Evolutionary conservation across 1,139 yeast genomes (phyloP).

Genomic region (Suhomyces anneliseae): DNA sequence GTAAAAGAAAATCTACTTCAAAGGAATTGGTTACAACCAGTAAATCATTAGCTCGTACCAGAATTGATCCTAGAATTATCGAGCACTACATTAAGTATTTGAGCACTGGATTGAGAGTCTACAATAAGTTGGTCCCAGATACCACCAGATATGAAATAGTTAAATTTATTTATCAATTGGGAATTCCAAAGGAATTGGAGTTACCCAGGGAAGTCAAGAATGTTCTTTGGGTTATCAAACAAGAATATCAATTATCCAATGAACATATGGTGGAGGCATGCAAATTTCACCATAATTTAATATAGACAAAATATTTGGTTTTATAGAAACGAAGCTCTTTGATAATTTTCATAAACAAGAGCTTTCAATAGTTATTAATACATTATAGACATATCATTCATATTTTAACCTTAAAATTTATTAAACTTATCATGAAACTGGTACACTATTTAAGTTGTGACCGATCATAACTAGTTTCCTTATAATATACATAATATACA

Average conservation of each 20-base stretch:
- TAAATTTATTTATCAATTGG: conserved; percentile 24
- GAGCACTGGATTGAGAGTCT: conserved; percentile 31
- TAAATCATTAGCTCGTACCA: conserved; percentile 1
- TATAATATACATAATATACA: conserved; percentile 7
- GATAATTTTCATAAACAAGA: too few species aligned
- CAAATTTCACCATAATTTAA: too few species aligned
- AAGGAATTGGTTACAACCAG: conserved; percentile 3
- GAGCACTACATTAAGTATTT: conserved; percentile 24
- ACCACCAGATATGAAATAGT: conserved; percentile 30
- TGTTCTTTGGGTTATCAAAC: conserved; percentile 32
- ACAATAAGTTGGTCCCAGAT: conserved; percentile 28
- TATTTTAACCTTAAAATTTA: too few species aligned
- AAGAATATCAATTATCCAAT: neutral
- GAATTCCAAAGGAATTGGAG: conserved; percentile 21
- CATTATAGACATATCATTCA: too few species aligned
- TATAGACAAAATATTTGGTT: too few species aligned
- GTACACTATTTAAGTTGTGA: too few species aligned
- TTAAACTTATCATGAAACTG: too few species aligned
- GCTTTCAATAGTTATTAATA: too few species aligned
- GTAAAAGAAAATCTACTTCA: neutral
- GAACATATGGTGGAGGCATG: too few species aligned
- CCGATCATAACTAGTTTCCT: too few species aligned
- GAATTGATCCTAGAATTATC: conserved; percentile 17
- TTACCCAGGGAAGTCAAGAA: conserved; percentile 31
- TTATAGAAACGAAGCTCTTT: too few species aligned